Evolutionary conservation across 176 grass and related monocot genomes (phyloP).

Genomic region (Poa pratensis): DNA sequence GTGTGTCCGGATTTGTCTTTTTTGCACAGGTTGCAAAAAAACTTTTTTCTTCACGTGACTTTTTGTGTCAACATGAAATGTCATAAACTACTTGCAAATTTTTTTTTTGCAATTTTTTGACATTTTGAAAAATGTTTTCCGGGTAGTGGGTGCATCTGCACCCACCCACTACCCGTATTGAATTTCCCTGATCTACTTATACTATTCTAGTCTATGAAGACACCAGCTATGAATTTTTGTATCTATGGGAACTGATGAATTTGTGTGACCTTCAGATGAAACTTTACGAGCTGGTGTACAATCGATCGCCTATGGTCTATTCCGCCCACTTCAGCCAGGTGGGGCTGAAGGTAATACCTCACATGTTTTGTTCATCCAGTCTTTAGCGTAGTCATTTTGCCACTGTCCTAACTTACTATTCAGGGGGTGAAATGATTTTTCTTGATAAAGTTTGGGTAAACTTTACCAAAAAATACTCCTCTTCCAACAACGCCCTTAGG

Average conservation of each 20-base stretch:
- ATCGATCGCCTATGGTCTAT: neutral
- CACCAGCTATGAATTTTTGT: neutral
- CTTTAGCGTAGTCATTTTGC: neutral
- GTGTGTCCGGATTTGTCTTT: no score
- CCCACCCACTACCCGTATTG: no score
- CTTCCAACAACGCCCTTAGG: neutral
- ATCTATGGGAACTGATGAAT: conserved; percentile 9
- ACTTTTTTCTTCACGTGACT: no score
- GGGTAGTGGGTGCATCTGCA: no score
- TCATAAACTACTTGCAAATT: no score
- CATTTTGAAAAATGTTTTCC: no score
- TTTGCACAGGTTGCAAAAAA: no score
- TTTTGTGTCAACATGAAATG: no score
- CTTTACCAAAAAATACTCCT: neutral
- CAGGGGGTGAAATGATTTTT: neutral
- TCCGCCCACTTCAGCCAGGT: neutral
- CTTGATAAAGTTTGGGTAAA: neutral
- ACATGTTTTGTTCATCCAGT: neutral
- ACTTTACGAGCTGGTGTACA: neutral
- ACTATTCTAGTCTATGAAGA: neutral
- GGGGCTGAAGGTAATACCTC: neutral
- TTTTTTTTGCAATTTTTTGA: no score
- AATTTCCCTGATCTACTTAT: conserved; percentile 12
- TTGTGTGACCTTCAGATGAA: neutral
- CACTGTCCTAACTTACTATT: neutral